Evolutionary conservation across 148 eudicot species (phyloP), one percentile per base, ranked within the genome.

Genomic region (Nyssa sinensis): DNA sequence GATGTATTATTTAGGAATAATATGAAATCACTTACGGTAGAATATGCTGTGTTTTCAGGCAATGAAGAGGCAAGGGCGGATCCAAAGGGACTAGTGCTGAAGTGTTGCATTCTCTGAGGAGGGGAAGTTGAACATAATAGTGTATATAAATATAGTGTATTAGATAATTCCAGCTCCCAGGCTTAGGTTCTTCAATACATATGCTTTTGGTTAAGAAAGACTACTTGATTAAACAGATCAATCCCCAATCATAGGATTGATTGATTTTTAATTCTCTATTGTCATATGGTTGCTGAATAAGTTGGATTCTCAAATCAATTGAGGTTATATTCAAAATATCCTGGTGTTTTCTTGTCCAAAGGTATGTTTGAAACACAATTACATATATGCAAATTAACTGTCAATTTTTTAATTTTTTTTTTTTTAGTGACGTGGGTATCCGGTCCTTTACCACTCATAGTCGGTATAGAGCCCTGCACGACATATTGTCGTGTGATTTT

Each of bases 21-120:
- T 25, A 29, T 29, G 53, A 31, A 61, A 12, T 62, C 28, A 10
- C 32, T 64, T 12, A 30, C 21, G 9, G 21, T 16, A 35, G 3
- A 47, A 55, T 51, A 9, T 13, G 62, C 35, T 35, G 53, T 70
- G 6, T 71, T 82, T 74, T 30, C 77, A 86, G 90, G 90, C 33
- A 86, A 86, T 69, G 90, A 84, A 75, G 90, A 86, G 62, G 84
- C 71, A 30, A 74, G 87, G 74, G 61, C 79, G 67, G 87, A 84
- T 70, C 82, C 75, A 31, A 84, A 84, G 70, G 87, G 87, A 49
- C 59, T 78, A 21, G 84, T 79, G 57, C 44, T 84, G 67, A 75
- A 62, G 63, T 84, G 87, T 63, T 84, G 84, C 74, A 84, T 84
- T 60, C 75, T 84, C 4, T 84, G 69, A 67, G 39, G 29, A n/a